phyloP scores from a whole-genome alignment of 441 rosid species.

The Pelargonium exstipulatum region DNA sequence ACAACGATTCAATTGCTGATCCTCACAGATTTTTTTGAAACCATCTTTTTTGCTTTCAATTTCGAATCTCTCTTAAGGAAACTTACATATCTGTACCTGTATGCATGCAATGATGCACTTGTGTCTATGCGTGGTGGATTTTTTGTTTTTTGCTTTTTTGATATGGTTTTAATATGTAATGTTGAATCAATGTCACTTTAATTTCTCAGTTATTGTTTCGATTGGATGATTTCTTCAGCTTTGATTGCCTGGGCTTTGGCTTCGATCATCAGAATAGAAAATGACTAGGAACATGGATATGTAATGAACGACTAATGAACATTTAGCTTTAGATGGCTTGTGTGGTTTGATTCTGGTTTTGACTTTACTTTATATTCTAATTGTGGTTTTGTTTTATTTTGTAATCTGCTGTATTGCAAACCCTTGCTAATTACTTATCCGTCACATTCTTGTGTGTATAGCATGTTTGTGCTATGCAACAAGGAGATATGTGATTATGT shows the following conservation, averaged over 20 bases:
- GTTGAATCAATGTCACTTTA: not conserved
- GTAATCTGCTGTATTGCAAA: not conserved
- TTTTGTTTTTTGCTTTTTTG: not conserved
- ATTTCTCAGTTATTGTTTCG: not conserved
- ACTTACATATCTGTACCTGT: not conserved
- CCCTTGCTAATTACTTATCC: not conserved
- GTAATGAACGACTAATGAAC: not conserved
- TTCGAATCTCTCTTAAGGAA: not conserved
- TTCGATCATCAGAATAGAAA: not conserved
- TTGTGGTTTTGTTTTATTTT: not conserved
- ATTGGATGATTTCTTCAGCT: not conserved
- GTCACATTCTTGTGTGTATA: not conserved
- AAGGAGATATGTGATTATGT: not conserved
- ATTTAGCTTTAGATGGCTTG: conserved; percentile 1
- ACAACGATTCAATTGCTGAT: not conserved
- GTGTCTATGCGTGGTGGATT: not conserved
- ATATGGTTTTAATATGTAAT: not conserved
- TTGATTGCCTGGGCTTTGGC: not conserved
- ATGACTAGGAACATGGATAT: not conserved
- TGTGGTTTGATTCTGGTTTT: not conserved
- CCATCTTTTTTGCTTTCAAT: not conserved
- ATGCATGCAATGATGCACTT: not conserved
- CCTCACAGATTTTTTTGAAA: not conserved
- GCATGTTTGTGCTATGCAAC: not conserved
- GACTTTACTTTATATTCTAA: no score